Percentiles rank a stretch among this genome's conserved stretches.
phyloP scores from a whole-genome alignment of 768 basidiomycete species.

The Solioccasus polychromus region DNA sequence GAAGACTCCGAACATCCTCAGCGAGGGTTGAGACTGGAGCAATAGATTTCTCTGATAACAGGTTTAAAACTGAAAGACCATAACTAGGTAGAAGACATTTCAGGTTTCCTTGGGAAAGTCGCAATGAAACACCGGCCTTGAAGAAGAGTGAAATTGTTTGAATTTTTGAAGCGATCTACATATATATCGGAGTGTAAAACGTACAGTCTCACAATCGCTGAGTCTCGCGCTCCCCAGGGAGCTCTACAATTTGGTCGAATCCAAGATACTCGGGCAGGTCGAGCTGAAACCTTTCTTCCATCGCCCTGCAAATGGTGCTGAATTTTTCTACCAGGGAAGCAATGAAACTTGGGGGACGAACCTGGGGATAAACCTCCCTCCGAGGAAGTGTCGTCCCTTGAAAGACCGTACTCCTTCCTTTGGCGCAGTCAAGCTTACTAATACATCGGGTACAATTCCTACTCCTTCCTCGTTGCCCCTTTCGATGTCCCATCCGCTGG shows the following conservation, averaged over 20 bases:
- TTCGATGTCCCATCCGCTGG: conserved; percentile 96
- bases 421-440: conserved; percentile 92
- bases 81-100: no score
- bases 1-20: no score
- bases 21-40: no score
- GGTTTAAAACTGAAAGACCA: no score
- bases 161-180: no score
- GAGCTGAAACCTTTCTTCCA: conserved; percentile 73
- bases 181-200: no score
- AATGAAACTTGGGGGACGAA: conserved; percentile 36
- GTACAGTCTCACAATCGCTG: conserved; percentile 5
- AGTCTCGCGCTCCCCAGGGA: conserved; percentile 29
- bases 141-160: no score
- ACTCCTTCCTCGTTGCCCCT: conserved; percentile 53
- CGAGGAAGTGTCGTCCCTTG: conserved; percentile 85
- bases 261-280: conserved; percentile 83
- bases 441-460: conserved; percentile 71
- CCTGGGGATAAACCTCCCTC: conserved; percentile 91
- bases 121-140: no score
- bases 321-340: not conserved
- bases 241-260: conserved; percentile 80
- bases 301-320: conserved; percentile 40
- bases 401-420: conserved; percentile 82
- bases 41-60: no score
- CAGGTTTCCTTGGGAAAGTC: no score